Percentiles rank a stretch among this genome's conserved stretches.
phyloP scores from a whole-genome alignment of 331 rosid species.

The Phaseolus coccineus region DNA sequence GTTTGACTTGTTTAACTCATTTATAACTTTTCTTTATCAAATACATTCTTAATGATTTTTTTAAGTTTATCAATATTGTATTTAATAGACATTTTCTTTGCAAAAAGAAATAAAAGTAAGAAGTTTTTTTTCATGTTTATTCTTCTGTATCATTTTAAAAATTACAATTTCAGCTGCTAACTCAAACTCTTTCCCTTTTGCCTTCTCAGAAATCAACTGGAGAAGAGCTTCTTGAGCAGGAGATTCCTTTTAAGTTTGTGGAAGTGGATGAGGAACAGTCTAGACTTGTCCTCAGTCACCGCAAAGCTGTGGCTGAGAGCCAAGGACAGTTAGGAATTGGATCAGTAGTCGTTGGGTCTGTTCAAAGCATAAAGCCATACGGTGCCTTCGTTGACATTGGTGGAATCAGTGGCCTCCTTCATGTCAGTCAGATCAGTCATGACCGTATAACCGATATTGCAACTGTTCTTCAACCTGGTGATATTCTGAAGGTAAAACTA shows the following conservation, averaged over 20 bases:
- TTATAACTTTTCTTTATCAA: not conserved
- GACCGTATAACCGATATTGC: conserved; percentile 86
- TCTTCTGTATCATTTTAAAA: not conserved
- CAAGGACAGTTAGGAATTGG: conserved; percentile 94
- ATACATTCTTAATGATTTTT: not conserved
- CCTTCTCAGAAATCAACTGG: conserved; percentile 68
- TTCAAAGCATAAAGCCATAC: conserved; percentile 89
- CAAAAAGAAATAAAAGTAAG: not conserved
- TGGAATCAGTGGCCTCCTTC: conserved; percentile 91
- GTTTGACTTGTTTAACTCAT: not conserved
- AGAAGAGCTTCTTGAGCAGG: conserved; percentile 84
- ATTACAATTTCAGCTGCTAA: conserved; percentile 22
- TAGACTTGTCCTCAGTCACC: conserved; percentile 89
- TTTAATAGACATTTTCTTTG: not conserved
- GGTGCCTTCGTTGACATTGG: conserved; percentile 97
- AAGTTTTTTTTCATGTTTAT: conserved; percentile 21
- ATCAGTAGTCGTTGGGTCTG: conserved; percentile 87
- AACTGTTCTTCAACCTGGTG: conserved; percentile 95
- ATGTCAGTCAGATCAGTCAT: conserved; percentile 94
- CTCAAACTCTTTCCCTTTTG: conserved; percentile 30
- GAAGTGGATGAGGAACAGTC: conserved; percentile 93
- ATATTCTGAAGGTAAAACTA: conserved; percentile 74
- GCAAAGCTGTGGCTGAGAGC: conserved; percentile 88
- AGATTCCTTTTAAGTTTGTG: conserved; percentile 88
- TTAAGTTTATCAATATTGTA: not conserved